Evolutionary conservation across 441 rosid species (phyloP).

Genomic region (Syzygium syzygioides): DNA sequence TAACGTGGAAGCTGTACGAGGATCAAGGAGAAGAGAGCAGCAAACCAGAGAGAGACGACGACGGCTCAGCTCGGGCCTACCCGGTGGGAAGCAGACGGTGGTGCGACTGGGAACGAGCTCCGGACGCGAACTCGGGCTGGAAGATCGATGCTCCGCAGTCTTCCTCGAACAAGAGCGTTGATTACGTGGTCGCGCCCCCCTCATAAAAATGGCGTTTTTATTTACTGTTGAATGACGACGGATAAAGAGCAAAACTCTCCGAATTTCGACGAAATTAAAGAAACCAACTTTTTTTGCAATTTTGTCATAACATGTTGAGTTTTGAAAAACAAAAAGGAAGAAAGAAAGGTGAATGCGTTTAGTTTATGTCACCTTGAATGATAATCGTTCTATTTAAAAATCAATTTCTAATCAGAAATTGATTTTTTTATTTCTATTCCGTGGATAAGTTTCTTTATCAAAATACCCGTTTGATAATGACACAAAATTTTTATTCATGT

Average conservation of each 20-base stretch:
- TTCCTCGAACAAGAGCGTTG: background rate
- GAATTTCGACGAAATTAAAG: background rate
- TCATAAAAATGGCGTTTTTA: background rate
- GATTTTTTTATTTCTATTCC: no score
- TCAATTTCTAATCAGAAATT: no score
- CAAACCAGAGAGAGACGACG: background rate
- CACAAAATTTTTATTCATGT: no score
- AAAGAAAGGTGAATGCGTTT: background rate
- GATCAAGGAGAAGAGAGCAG: background rate
- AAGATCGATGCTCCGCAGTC: background rate
- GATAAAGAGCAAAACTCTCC: fast-evolving
- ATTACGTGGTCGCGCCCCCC: background rate
- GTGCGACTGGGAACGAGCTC: background rate
- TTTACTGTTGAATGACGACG: background rate
- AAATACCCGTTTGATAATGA: no score
- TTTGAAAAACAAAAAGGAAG: background rate
- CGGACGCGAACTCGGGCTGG: background rate
- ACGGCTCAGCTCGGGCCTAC: background rate
- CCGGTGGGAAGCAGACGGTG: background rate
- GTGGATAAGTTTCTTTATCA: no score
- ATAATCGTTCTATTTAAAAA: no score
- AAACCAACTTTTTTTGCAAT: background rate
- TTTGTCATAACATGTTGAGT: background rate
- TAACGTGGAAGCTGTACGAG: background rate
- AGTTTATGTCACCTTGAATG: background rate